phyloP scores from a whole-genome alignment of 371 early-diverging fungal species.

The Mucor plumbeus region DNA sequence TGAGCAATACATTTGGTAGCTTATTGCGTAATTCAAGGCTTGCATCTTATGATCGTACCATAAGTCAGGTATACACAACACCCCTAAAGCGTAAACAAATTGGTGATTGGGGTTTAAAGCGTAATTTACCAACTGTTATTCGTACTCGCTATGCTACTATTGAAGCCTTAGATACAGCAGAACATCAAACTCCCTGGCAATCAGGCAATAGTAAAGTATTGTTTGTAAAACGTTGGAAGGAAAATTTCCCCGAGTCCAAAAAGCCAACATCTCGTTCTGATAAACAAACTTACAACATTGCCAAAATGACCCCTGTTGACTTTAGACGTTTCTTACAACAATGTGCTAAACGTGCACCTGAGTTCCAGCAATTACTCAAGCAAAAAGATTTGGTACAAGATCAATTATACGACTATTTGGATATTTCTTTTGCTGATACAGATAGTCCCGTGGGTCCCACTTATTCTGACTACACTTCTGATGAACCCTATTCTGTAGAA shows the following conservation, averaged over 20 bases:
- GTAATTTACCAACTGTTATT: constrained; percentile 70
- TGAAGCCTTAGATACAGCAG: constrained; percentile 70
- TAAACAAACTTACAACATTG: constrained; percentile 51
- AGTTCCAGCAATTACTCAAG: constrained; percentile 59
- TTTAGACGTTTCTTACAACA: constrained; percentile 65
- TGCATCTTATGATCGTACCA: constrained; percentile 69
- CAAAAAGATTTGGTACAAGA: constrained; percentile 42
- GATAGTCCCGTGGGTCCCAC: constrained; percentile 41
- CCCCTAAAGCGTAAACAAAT: constrained; percentile 48
- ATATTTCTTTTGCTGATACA: constrained; percentile 28
- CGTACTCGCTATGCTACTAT: constrained; percentile 66
- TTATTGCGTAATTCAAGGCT: constrained; percentile 75
- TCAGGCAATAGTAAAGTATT: constrained; percentile 60
- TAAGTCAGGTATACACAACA: constrained; percentile 78
- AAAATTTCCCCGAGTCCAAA: constrained; percentile 71
- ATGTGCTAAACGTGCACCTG: constrained; percentile 48
- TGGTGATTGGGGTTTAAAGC: constrained; percentile 86
- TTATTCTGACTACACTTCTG: constrained; percentile 36
- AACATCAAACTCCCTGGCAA: constrained; percentile 77
- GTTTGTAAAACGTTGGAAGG: constrained; percentile 68
- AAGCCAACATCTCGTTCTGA: constrained; percentile 54
- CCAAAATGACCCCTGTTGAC: constrained; percentile 60
- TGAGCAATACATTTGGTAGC: constrained; percentile 59
- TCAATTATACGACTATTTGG: constrained; percentile 39
- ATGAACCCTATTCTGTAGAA: constrained; percentile 49